phyloP scores from a whole-genome alignment of 129 eudicot species.

The Tagetes erecta region DNA sequence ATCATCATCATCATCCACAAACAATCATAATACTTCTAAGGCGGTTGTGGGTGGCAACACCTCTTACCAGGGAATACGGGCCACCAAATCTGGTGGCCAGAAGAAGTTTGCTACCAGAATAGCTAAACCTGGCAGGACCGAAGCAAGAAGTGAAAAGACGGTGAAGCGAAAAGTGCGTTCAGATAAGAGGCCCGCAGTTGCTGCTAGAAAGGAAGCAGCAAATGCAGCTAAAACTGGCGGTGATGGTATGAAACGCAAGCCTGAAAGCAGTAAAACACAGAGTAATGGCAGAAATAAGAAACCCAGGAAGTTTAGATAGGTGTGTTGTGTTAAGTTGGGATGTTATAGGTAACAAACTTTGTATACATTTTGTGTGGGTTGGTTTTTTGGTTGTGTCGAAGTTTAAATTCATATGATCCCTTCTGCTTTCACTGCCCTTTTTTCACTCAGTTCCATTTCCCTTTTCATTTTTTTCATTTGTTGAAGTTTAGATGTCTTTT shows the following conservation, averaged over 20 bases:
- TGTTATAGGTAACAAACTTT: conserved; percentile 14
- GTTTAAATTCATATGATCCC: not conserved
- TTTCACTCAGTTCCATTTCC: too few species aligned
- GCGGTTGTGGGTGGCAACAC: conserved; percentile 8
- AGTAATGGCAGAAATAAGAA: conserved; percentile 35
- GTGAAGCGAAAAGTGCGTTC: conserved; percentile 38
- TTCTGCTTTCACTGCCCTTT: too few species aligned
- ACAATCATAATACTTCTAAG: conserved; percentile 17
- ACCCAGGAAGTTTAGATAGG: conserved; percentile 42
- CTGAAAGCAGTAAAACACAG: conserved; percentile 28
- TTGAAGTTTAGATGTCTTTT: too few species aligned
- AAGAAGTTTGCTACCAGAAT: conserved; percentile 39
- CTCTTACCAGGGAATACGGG: conserved; percentile 41
- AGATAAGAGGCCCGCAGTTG: conserved; percentile 44
- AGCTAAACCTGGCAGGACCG: conserved; percentile 18
- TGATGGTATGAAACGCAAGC: conserved; percentile 34
- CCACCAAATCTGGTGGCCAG: conserved; percentile 41
- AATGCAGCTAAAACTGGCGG: conserved; percentile 36
- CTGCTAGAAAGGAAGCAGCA: conserved; percentile 41
- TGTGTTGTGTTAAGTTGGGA: not conserved
- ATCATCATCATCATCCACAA: conserved; percentile 18
- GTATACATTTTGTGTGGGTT: conserved; percentile 19
- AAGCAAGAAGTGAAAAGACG: conserved; percentile 27
- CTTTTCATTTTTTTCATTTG: too few species aligned
- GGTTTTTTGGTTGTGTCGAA: not conserved